Percentiles rank a stretch among this genome's conserved stretches.
Evolutionary conservation across 768 basidiomycete genomes (phyloP).

Genomic region (Lanmaoa pseudosensibilis): DNA sequence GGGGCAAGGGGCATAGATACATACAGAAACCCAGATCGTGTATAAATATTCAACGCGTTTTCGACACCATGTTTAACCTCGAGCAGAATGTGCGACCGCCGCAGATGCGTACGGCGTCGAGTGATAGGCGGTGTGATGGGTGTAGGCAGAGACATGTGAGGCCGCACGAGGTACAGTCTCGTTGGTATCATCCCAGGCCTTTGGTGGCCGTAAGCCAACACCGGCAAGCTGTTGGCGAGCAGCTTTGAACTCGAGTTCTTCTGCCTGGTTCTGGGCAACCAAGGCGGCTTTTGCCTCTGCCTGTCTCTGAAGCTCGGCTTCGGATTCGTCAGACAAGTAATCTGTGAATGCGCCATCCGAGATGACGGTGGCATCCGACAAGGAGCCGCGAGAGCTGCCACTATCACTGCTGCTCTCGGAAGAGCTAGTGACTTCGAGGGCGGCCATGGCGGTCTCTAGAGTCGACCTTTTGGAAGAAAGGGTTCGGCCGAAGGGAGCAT

Average conservation of each 20-base stretch:
- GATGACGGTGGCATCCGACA: slow-evolving; percentile 75
- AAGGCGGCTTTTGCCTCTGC: slow-evolving; percentile 78
- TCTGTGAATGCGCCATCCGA: slow-evolving; percentile 89
- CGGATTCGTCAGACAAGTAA: slow-evolving; percentile 91
- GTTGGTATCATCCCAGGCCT: slow-evolving; percentile 66
- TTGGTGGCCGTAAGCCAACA: slow-evolving; percentile 75
- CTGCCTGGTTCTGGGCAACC: slow-evolving; percentile 75
- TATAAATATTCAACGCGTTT: slow-evolving; percentile 24
- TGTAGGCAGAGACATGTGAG: slow-evolving; percentile 24
- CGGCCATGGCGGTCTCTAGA: slow-evolving; percentile 41
- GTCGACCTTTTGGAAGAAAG: slow-evolving; percentile 31
- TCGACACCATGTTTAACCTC: slow-evolving; percentile 19
- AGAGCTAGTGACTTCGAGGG: slow-evolving; percentile 40
- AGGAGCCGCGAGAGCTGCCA: slow-evolving; percentile 48
- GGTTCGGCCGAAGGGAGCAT: slow-evolving; percentile 34
- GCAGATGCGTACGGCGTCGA: slow-evolving; percentile 27
- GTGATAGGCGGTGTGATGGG: slow-evolving; percentile 30
- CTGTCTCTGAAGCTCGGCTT: slow-evolving; percentile 82
- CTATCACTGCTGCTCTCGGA: slow-evolving; percentile 64
- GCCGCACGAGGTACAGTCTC: slow-evolving; percentile 29
- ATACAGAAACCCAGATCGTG: slow-evolving; percentile 14
- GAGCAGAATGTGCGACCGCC: slow-evolving; percentile 32
- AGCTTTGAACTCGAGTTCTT: slow-evolving; percentile 79
- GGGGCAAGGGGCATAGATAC: slow-evolving; percentile 28
- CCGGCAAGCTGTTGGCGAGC: slow-evolving; percentile 75